These are phyloP conservation scores for Apophysomyces ossiformis DNA, from an alignment of 371 early-diverging fungal genomes.

Conservation along the genomic window DNA sequence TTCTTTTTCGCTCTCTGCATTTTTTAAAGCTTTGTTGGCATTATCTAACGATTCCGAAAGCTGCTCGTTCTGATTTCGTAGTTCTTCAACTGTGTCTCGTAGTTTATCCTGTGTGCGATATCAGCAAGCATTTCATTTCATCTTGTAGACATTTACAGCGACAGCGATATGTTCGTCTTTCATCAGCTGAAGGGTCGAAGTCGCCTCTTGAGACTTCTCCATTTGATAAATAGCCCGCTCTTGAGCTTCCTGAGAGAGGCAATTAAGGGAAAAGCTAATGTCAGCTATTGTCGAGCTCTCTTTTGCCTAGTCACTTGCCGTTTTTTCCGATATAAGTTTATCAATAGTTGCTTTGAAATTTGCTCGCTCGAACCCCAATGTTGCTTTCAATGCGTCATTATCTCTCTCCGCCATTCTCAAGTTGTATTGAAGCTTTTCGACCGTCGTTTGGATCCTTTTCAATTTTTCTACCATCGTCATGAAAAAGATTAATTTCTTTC, in stretches of 20 bases:
- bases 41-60: background rate
- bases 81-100: slow-evolving; percentile 9
- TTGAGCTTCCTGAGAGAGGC: slow-evolving; percentile 20
- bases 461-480: background rate
- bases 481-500: background rate
- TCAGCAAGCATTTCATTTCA: background rate
- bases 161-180: slow-evolving; percentile 23
- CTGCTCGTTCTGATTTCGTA: slow-evolving; percentile 14
- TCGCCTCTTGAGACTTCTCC: slow-evolving; percentile 19
- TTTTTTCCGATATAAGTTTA: slow-evolving; percentile 11
- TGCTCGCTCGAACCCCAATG: slow-evolving; percentile 11
- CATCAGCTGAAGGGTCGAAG: slow-evolving; percentile 16
- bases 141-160: slow-evolving; percentile 3
- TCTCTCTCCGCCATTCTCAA: slow-evolving; percentile 1
- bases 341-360: slow-evolving; percentile 12
- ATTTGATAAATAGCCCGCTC: slow-evolving; percentile 24
- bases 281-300: background rate
- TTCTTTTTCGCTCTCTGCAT: background rate
- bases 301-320: slow-evolving; percentile 2
- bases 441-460: background rate
- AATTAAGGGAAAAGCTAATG: background rate
- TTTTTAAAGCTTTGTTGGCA: background rate
- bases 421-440: background rate
- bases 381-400: slow-evolving; percentile 6
- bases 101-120: slow-evolving; percentile 12